These are phyloP conservation scores for Coleophoma crateriformis DNA, from an alignment of 2,329 filamentous ascomycete species.

Conservation along the genomic window DNA sequence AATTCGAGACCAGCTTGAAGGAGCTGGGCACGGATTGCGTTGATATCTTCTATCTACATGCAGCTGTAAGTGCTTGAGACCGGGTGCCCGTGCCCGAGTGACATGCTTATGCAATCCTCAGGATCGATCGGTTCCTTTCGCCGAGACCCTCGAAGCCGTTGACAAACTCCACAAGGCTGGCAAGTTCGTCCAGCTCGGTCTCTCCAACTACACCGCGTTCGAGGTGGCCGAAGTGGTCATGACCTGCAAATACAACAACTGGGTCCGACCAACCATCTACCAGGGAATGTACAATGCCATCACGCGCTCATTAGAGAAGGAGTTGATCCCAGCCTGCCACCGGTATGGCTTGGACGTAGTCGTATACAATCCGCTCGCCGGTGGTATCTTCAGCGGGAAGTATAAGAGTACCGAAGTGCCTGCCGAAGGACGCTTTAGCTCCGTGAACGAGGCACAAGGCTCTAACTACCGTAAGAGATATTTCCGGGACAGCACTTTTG, in stretches of 20 bases:
- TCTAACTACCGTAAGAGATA: constrained; percentile 51
- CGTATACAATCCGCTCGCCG: constrained; percentile 77
- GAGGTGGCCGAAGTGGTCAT: constrained; percentile 83
- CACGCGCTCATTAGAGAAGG: constrained; percentile 67
- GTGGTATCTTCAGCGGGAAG: constrained; percentile 76
- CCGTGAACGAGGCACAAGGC: constrained; percentile 37
- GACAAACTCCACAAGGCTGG: constrained; percentile 77
- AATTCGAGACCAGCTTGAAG: constrained; percentile 61
- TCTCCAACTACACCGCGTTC: constrained; percentile 82
- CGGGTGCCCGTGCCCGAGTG: no score
- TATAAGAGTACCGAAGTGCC: constrained; percentile 45
- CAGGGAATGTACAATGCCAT: constrained; percentile 87
- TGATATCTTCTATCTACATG: constrained; percentile 77
- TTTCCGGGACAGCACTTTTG: constrained; percentile 58
- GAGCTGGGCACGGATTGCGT: constrained; percentile 69
- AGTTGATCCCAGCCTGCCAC: constrained; percentile 67
- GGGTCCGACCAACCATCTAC: constrained; percentile 77
- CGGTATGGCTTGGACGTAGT: constrained; percentile 76
- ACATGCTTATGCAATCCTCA: background rate
- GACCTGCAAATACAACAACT: constrained; percentile 71
- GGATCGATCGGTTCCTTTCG: constrained; percentile 65
- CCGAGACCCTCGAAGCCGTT: constrained; percentile 71
- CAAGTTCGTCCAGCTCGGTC: constrained; percentile 74
- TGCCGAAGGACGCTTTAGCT: constrained; percentile 64
- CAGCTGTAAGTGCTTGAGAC: constrained; percentile 33